A percentile compares a stretch with the other conserved stretches of the same genome.
Evolutionary conservation across 495 filamentous ascomycete genomes (phyloP).

Genomic region (Lasiosphaeria miniovina): DNA sequence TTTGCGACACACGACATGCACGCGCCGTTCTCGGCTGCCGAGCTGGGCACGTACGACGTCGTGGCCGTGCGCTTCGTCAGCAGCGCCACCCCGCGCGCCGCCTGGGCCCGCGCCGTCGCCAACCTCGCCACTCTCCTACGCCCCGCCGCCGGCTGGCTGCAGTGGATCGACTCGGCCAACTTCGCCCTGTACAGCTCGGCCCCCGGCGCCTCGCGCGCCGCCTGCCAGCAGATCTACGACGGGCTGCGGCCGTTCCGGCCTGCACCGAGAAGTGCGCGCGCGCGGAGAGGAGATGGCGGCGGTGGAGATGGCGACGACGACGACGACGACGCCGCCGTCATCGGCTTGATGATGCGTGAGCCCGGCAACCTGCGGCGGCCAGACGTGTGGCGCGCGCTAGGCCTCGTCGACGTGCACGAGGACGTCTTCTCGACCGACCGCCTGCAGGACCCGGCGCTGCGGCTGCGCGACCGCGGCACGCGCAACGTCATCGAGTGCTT

Average conservation of each 20-base stretch:
- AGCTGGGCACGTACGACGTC: conserved; percentile 37
- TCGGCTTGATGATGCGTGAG: conserved; percentile 19
- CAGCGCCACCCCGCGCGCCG: conserved; percentile 25
- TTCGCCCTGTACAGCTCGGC: conserved; percentile 15
- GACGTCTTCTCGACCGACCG: conserved; percentile 22
- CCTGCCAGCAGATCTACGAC: conserved; percentile 18
- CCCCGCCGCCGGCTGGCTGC: conserved; percentile 30
- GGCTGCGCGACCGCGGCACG: conserved; percentile 15
- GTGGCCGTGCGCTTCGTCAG: conserved; percentile 38
- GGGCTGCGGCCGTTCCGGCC: conserved; percentile 12
- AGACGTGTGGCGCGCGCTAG: conserved; percentile 6
- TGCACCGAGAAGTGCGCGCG: not conserved
- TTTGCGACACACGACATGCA: conserved; percentile 35
- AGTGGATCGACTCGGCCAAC: conserved; percentile 31
- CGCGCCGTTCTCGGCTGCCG: conserved; percentile 29
- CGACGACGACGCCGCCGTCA: conserved; percentile 1
- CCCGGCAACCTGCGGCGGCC: conserved; percentile 2
- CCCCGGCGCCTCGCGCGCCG: conserved; percentile 13
- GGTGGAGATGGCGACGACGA: too few relatives aligned
- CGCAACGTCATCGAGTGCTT: conserved; percentile 19
- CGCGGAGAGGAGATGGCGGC: too few relatives aligned
- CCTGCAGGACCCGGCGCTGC: conserved; percentile 11
- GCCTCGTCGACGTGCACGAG: conserved; percentile 18
- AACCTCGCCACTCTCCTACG: conserved; percentile 25
- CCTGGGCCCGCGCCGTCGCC: conserved; percentile 24